Base-by-base conservation (phyloP, 1,284 basidiomycete species). In the Trametes sp. region DNA sequence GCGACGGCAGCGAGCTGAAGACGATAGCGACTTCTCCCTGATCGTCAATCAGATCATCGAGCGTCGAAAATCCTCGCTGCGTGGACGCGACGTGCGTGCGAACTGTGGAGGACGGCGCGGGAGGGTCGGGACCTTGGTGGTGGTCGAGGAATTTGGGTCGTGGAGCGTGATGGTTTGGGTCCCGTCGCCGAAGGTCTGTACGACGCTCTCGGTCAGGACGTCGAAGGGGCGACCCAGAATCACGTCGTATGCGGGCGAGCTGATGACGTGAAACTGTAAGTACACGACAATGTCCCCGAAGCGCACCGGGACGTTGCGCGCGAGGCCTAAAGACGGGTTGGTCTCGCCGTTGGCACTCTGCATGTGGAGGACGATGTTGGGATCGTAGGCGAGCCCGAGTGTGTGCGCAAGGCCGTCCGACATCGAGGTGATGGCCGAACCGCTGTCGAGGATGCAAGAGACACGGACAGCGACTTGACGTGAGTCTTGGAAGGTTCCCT, bases 151-250 rank as follows among this genome's bases (percentile, higher is more conserved):
- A 52, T 75, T 76, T 0, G 73, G 74, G 50, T 73, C 69, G 11
- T 62, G 65, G 8, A 78, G 54, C 0, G 65, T 73, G 10, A 76
- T 65, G 0, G 56, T 62, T 59, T 75, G 73, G 0, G 59, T 31
- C 0, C 71, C 71, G 42, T 75, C 64, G 1, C 16, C 8, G 21
- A 46, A 53, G 38, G 73, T 75, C 16, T 68, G 48, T 0, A 76
- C 45, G 8, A 60, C 29, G 31, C 69, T 72, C 10, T 71, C 44
- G 0, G 74, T 75, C 7, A 79, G 45, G 0, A 73, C 63, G 54
- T 78, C 74, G 61, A 79, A 79, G 0, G 77, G 77, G 9, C 74
- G 48, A 0, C 78, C 77, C 2, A 79, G 54, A 0, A 80, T 61
- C 1, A 77, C 68, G 21, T 72, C 65, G 61, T 80, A 79, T 0